Evolutionary conservation across 768 basidiomycete species (phyloP).

Genomic region (Clathrus columnatus): DNA sequence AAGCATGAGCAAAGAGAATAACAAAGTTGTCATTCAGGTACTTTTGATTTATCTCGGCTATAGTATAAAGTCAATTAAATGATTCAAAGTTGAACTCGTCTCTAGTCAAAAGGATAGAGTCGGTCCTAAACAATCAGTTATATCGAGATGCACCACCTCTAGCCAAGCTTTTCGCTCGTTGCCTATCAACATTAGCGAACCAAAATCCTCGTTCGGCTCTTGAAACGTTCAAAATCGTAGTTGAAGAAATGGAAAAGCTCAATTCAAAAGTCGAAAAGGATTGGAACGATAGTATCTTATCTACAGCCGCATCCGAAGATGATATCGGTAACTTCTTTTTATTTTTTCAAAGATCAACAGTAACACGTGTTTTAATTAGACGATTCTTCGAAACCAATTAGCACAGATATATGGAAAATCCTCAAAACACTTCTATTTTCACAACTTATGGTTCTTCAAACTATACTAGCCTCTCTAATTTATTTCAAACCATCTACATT

Average conservation of each 20-base stretch:
- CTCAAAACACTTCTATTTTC: slow-evolving; percentile 74
- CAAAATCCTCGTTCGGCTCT: slow-evolving; percentile 16
- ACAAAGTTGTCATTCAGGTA: slow-evolving; percentile 24
- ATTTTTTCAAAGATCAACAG: neutral
- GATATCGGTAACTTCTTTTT: slow-evolving; percentile 19
- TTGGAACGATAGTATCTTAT: slow-evolving; percentile 23
- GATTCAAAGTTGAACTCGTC: slow-evolving; percentile 18
- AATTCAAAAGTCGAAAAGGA: slow-evolving; percentile 17
- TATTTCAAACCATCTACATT: slow-evolving; percentile 39
- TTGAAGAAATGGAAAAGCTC: slow-evolving; percentile 16
- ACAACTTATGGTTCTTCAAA: slow-evolving; percentile 58
- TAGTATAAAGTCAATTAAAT: slow-evolving; percentile 39
- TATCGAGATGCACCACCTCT: slow-evolving; percentile 25
- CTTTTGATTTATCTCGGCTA: slow-evolving; percentile 30
- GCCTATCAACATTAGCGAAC: slow-evolving; percentile 7
- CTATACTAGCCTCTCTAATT: slow-evolving; percentile 44
- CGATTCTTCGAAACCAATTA: slow-evolving; percentile 34
- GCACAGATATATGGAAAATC: slow-evolving; percentile 51
- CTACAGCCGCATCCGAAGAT: slow-evolving; percentile 20
- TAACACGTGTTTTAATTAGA: slow-evolving; percentile 23
- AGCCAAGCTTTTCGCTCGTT: slow-evolving; percentile 9
- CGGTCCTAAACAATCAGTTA: slow-evolving; percentile 22
- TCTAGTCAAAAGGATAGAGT: slow-evolving; percentile 25
- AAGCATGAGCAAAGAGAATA: slow-evolving; percentile 13
- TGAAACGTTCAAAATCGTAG: slow-evolving; percentile 17